A percentile compares a stretch with the other conserved stretches of the same genome.
phyloP scores from a whole-genome alignment of 352 stramenopile species.

The Phytophthora hybrid region DNA sequence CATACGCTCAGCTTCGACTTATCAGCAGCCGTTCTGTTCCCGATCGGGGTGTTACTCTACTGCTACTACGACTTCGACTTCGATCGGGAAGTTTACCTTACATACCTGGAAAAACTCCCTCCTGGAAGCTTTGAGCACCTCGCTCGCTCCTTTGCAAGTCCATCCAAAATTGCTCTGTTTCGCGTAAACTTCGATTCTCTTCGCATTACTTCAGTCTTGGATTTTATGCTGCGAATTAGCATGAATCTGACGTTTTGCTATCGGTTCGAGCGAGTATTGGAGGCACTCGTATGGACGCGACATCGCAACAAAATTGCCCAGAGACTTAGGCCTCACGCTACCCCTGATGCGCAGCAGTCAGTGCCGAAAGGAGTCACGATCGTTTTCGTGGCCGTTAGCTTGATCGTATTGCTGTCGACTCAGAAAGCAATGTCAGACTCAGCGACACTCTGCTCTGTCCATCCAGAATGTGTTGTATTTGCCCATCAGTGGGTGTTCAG shows the following conservation, averaged over 20 bases:
- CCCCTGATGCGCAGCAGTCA: constrained; percentile 10
- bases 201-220: constrained; percentile 30
- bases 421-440: constrained; percentile 31
- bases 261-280: constrained; percentile 38
- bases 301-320: constrained; percentile 9
- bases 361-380: constrained; percentile 22
- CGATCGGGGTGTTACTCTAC: constrained; percentile 14
- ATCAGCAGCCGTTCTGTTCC: constrained; percentile 9
- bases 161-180: constrained; percentile 35
- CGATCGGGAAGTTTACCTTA: constrained; percentile 25
- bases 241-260: constrained; percentile 45
- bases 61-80: constrained; percentile 37
- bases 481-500: constrained; percentile 21
- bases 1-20: constrained; percentile 8
- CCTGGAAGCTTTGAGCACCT: constrained; percentile 39
- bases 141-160: constrained; percentile 31
- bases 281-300: constrained; percentile 18
- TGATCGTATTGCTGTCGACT: constrained; percentile 22
- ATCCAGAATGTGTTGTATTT: constrained; percentile 39
- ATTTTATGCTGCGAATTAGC: constrained; percentile 35
- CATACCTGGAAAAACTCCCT: constrained; percentile 30
- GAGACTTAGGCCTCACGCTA: neutral
- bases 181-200: constrained; percentile 44
- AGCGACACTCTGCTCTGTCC: constrained; percentile 4
- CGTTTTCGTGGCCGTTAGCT: constrained; percentile 23